phyloP scores from a whole-genome alignment of 805 yeast genomes.

The Saccharomycopsis sp. region DNA sequence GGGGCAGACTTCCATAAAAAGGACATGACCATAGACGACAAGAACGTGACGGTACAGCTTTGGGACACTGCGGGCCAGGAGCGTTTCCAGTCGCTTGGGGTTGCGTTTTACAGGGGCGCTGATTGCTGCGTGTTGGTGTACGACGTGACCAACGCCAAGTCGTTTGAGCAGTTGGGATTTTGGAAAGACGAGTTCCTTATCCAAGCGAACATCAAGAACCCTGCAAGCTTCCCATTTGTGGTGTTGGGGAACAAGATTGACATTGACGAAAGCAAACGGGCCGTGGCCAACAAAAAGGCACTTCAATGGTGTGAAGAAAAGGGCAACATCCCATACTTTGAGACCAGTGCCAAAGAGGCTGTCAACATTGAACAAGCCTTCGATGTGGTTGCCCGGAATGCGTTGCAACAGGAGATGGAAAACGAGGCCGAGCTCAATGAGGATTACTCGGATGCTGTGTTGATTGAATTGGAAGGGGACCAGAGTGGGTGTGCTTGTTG shows the following conservation, averaged over 20 bases:
- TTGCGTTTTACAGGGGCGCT: conserved; percentile 95
- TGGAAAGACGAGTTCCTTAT: conserved; percentile 96
- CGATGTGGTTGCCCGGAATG: conserved; percentile 92
- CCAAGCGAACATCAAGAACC: conserved; percentile 88
- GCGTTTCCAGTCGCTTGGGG: conserved; percentile 92
- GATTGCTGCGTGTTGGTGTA: conserved; percentile 95
- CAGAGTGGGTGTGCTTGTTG: conserved; percentile 68
- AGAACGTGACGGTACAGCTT: conserved; percentile 50
- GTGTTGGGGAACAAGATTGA: conserved; percentile 93
- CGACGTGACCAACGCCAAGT: conserved; percentile 91
- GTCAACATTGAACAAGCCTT: conserved; percentile 93
- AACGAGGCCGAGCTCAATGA: conserved; percentile 80
- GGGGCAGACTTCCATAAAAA: conserved; percentile 96
- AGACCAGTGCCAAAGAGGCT: conserved; percentile 96
- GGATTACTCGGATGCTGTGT: conserved; percentile 93
- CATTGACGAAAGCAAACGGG: conserved; percentile 82
- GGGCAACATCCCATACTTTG: conserved; percentile 86
- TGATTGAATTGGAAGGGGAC: conserved; percentile 85
- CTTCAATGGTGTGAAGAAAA: conserved; percentile 51
- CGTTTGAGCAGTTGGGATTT: conserved; percentile 77
- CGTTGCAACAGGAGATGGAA: conserved; percentile 74
- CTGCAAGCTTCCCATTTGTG: conserved; percentile 92
- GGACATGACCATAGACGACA: conserved; percentile 79
- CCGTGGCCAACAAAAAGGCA: conserved; percentile 51
- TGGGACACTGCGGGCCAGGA: conserved; percentile 99